phyloP scores from a whole-genome alignment of 768 basidiomycete genomes.

The Exidia glandulosa region DNA sequence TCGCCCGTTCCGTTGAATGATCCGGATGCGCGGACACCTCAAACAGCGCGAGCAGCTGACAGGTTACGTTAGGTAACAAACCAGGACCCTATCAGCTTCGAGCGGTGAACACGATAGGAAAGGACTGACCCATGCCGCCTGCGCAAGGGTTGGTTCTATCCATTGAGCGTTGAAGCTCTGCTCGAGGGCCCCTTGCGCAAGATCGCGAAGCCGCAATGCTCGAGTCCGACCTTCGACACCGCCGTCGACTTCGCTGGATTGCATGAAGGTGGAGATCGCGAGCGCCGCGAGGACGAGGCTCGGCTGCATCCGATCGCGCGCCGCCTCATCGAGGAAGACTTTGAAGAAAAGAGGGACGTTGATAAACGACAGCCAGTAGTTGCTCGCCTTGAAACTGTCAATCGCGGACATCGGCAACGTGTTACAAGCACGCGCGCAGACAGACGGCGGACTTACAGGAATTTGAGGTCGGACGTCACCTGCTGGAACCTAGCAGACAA shows the following conservation, averaged over 20 bases:
- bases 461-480: conserved; percentile 49
- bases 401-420: not conserved
- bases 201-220: conserved; percentile 46
- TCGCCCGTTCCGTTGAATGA: conserved; percentile 44
- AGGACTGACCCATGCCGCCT: conserved; percentile 53
- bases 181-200: conserved; percentile 45
- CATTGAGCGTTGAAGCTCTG: conserved; percentile 37
- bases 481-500: conserved; percentile 1
- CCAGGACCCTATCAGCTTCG: not conserved
- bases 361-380: conserved; percentile 7
- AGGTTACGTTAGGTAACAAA: not conserved
- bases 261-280: conserved; percentile 61
- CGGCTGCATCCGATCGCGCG: conserved; percentile 3
- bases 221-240: conserved; percentile 41
- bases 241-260: conserved; percentile 55
- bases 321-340: not conserved
- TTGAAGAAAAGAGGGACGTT: conserved; percentile 7
- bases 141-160: conserved; percentile 55
- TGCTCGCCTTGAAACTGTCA: not conserved
- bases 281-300: conserved; percentile 36
- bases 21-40: conserved; percentile 65
- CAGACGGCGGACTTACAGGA: conserved; percentile 21
- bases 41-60: conserved; percentile 63
- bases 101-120: not conserved
- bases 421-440: not conserved